Base-by-base conservation (phyloP, 208 protist genomes). In the Acanthamoeba castellanii region DNA sequence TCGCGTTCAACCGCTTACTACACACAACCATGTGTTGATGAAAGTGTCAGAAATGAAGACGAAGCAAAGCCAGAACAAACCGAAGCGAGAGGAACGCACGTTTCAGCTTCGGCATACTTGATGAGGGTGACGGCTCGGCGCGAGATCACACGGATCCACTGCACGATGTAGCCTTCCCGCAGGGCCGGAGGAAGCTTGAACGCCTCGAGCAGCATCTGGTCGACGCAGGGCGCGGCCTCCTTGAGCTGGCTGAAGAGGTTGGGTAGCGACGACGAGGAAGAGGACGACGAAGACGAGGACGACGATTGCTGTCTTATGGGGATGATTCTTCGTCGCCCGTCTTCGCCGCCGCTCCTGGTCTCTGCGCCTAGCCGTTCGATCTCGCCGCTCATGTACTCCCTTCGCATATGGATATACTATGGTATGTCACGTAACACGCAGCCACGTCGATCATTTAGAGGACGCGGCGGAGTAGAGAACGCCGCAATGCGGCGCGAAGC, bases 101-200 rank as follows among this genome's bases (percentile, higher is more conserved):
- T 70, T 66, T 95, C 74, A 25, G 68, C 68, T 55, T 95, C 81
- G 9, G 61, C 93, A 42, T 89, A 95, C 55, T 87, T 82, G 55
- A 95, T 95, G 8, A 95, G 34, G 22, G 52, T 47, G 45, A 90
- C 85, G 9, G 93, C 93, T 30, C 61, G 47, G 22, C 93, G 64
- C 5, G 70, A n/a, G 18, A 95, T 16, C 27, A 95, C 13, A 42
- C 85, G 81, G 8, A 95, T 68, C 22, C 37, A 95, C 85, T 95
- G 93, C 9, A 52, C 59, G 59, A 74, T 74, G 52, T 55, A 66
- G 30, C 59, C 85, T 52, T 92, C 85, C 7, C 93, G 68, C 34
- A 95, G 74, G 13, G 32, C 61, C n/a, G 55, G 42, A 8, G 93
- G 72, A 25, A 78, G 85, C 85, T 74, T 88, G 42, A 88, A 88